Evolutionary conservation across 1,284 basidiomycete species (phyloP).

Genomic region (Cryptococcus neoformans): DNA sequence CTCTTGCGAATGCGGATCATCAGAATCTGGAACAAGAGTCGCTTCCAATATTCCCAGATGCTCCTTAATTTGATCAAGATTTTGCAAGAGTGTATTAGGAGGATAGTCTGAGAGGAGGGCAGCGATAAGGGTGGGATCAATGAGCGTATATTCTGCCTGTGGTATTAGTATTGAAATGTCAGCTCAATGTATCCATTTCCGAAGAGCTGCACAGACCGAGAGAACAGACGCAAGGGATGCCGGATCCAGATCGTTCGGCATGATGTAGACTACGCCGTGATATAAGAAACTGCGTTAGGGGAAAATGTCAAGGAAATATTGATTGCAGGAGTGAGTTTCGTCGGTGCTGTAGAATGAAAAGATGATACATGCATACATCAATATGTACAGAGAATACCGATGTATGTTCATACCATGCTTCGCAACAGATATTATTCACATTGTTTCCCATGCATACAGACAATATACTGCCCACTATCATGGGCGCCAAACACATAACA

Average conservation of each 20-base stretch:
- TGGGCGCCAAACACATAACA: too few species aligned
- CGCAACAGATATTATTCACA: too few species aligned
- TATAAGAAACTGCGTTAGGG: too few species aligned
- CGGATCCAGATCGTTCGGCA: constrained; percentile 16
- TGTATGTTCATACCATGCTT: too few species aligned
- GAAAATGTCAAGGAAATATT: too few species aligned
- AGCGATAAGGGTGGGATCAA: constrained; percentile 40
- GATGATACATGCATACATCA: too few species aligned
- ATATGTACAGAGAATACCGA: too few species aligned
- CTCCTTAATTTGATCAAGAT: constrained; percentile 29
- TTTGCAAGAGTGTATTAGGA: constrained; percentile 17
- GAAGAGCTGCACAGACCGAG: background rate
- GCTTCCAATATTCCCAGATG: constrained; percentile 46
- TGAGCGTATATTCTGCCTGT: constrained; percentile 42
- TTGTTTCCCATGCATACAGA: too few species aligned
- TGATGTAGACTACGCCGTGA: background rate
- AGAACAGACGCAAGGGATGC: background rate
- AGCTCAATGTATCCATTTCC: background rate
- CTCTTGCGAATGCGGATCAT: background rate
- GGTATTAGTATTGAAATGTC: background rate
- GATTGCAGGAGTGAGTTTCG: too few species aligned
- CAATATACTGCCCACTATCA: too few species aligned
- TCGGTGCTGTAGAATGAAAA: too few species aligned
- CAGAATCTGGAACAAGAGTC: constrained; percentile 38
- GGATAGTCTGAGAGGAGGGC: constrained; percentile 42